phyloP scores from a whole-genome alignment of 176 grass and related monocot species.

The Oryza rufipogon region DNA sequence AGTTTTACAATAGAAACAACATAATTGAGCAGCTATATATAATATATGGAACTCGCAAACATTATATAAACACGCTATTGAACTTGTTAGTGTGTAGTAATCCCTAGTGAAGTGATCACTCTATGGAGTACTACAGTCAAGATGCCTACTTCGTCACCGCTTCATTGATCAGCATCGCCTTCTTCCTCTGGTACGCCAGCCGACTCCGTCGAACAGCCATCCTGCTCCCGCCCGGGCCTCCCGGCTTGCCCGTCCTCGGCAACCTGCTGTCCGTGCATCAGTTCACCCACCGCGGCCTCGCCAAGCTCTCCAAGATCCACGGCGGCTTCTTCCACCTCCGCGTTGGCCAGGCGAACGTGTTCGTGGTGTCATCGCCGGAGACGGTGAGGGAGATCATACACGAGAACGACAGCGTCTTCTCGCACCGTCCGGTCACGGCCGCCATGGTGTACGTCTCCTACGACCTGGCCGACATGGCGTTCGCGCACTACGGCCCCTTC shows the following conservation, averaged over 20 bases:
- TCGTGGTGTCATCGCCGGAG: constrained; percentile 85
- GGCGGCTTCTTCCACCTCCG: constrained; percentile 72
- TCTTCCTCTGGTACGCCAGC: too few relatives aligned
- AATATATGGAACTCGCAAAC: too few relatives aligned
- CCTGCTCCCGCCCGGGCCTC: too few relatives aligned
- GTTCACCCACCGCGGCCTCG: constrained; percentile 87
- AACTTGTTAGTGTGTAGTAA: too few relatives aligned
- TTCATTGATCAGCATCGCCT: too few relatives aligned
- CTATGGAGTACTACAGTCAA: too few relatives aligned
- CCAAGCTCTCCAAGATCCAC: constrained; percentile 61
- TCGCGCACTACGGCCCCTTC: constrained; percentile 92
- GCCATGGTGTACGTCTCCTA: constrained; percentile 78
- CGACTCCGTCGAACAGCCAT: too few relatives aligned
- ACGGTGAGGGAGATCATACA: constrained; percentile 79
- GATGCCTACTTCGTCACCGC: too few relatives aligned
- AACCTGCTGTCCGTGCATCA: constrained; percentile 94
- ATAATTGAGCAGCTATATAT: too few relatives aligned
- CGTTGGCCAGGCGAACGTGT: constrained; percentile 57
- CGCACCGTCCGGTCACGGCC: constrained; percentile 77
- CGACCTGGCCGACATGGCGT: constrained; percentile 90
- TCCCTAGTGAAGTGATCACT: too few relatives aligned
- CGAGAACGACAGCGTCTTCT: constrained; percentile 82
- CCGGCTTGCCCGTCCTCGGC: constrained; percentile 64
- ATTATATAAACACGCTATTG: too few relatives aligned
- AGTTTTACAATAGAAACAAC: too few relatives aligned